A percentile compares a stretch with the other conserved stretches of the same genome.
These are phyloP conservation scores for Vaccinium vitisidaea DNA, from an alignment of 148 eudicot species.

Conservation along the genomic window DNA sequence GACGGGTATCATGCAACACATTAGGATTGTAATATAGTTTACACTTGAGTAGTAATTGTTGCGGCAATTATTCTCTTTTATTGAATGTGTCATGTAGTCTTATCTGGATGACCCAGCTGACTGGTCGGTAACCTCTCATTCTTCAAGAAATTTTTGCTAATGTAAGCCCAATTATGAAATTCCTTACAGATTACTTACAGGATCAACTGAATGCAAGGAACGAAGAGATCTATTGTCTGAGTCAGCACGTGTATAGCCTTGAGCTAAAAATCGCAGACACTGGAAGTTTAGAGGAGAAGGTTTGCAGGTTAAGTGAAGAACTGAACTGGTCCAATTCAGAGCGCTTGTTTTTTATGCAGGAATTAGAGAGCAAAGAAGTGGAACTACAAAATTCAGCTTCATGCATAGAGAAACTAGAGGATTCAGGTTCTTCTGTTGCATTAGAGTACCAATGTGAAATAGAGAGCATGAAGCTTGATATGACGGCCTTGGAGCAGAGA, in stretches of 20 bases:
- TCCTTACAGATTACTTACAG: constrained; percentile 64
- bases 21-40: background rate
- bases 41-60: background rate
- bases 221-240: constrained; percentile 36
- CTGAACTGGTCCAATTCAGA: constrained; percentile 45
- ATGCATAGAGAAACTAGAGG: constrained; percentile 58
- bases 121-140: background rate
- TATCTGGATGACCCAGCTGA: background rate
- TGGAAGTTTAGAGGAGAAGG: constrained; percentile 44
- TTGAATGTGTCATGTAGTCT: background rate
- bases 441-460: constrained; percentile 89
- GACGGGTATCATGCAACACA: background rate
- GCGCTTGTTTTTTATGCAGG: constrained; percentile 37
- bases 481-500: constrained; percentile 46
- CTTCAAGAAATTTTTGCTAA: background rate
- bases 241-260: constrained; percentile 38
- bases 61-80: background rate
- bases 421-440: constrained; percentile 50
- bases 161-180: constrained; percentile 15
- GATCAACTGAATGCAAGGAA: constrained; percentile 60
- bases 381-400: constrained; percentile 40
- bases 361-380: constrained; percentile 49
- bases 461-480: constrained; percentile 70
- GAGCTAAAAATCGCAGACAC: constrained; percentile 36
- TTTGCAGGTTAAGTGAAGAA: constrained; percentile 46